Evolutionary conservation across 768 basidiomycete genomes (phyloP), one percentile per base, ranked within the genome.

Genomic region (Leccinum barrowsii): DNA sequence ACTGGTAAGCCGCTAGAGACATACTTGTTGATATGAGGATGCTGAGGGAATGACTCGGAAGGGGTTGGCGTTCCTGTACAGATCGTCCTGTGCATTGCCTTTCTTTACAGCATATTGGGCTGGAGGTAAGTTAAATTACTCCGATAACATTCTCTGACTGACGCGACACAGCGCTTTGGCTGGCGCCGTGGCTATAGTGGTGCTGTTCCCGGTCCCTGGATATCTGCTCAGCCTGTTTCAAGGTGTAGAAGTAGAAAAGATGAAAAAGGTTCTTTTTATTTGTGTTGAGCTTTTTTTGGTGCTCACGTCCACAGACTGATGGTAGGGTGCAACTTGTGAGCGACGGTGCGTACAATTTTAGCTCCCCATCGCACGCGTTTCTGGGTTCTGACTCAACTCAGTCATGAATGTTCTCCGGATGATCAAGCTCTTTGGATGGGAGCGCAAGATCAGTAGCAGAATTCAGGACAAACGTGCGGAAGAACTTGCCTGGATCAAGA

Each of bases 361-460:
- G 24, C 50, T 51, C 17, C 49, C 42, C 37, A 7, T 50, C 8
- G 12, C 24, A 30, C 3, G 10, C n/a, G 12, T 5, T 34, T 3
- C 17, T 13, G 28, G 12, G 49, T 49, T 15, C 49, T 56, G 28
- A 62, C 46, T 52, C 44, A 10, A 34, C 13, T 22, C 8, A 84
- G 84, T 75, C 7, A 75, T 85, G 66, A 80, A 78, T 54, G 78
- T 83, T 22, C 70, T 86, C 19, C 79, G 86, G 13, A 87, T 87
- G 82, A 76, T 88, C 67, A 89, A 90, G 69, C 73, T 89, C 42
- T 89, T 90, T 62, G 87, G 79, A 13, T 81, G 88, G 80, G 80
- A 85, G 77, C 78, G 79, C 59, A 78, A 81, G 52, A 80, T 86
- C 65, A 74, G 78, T n/a, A 67, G 77, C 13, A 76, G 76, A 52